phyloP scores from a whole-genome alignment of 345 rosid genomes.

The Noccaea bulbosa region DNA sequence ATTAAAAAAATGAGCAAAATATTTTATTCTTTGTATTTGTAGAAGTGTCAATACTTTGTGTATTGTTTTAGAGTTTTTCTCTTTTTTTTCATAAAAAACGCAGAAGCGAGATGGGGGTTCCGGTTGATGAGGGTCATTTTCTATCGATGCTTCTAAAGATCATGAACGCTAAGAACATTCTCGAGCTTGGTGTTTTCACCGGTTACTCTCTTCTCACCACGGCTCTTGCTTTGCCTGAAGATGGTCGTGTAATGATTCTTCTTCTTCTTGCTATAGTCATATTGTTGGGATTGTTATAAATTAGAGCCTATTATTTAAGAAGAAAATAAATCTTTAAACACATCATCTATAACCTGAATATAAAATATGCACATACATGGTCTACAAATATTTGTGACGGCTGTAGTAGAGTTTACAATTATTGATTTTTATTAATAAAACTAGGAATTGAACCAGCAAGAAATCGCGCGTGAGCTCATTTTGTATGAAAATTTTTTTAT shows the following conservation, averaged over 20 bases:
- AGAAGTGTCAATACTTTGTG: neutral
- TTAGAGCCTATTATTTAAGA: too few relatives aligned
- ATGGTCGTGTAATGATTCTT: slow-evolving; percentile 49
- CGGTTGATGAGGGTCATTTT: slow-evolving; percentile 60
- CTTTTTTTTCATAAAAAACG: neutral
- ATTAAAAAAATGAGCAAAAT: too few relatives aligned
- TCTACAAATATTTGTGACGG: neutral
- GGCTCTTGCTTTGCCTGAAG: slow-evolving; percentile 58
- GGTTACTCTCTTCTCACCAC: slow-evolving; percentile 66
- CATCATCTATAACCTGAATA: neutral
- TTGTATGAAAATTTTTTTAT: too few relatives aligned
- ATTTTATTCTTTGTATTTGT: neutral
- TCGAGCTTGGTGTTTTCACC: slow-evolving; percentile 71
- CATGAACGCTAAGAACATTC: slow-evolving; percentile 56
- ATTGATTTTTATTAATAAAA: neutral
- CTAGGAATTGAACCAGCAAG: too few relatives aligned
- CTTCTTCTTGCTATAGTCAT: neutral
- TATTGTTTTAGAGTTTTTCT: neutral
- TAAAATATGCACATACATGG: neutral
- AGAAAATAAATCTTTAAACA: too few relatives aligned
- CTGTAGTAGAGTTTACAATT: too few relatives aligned
- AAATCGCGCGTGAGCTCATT: too few relatives aligned
- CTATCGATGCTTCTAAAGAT: slow-evolving; percentile 53
- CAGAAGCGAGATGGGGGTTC: slow-evolving; percentile 55
- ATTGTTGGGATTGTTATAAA: neutral